A percentile compares a stretch with the other conserved stretches of the same genome.
Conservation (phyloP, 2,329 filamentous ascomycete species). For the Microthyrium microscopicum region DNA sequence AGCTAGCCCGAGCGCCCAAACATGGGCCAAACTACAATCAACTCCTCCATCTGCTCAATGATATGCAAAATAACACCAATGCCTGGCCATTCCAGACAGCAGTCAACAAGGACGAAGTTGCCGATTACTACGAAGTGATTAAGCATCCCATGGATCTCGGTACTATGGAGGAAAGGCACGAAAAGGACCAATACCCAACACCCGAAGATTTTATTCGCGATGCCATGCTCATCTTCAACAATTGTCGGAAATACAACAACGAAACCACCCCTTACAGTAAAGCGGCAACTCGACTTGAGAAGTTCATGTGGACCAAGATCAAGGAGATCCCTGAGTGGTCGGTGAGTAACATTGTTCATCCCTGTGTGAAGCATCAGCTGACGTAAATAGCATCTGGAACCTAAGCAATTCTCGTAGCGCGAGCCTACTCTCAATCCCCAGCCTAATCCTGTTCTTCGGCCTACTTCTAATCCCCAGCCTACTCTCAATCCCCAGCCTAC, state of each 20-base stretch:
- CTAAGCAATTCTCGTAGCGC: not conserved
- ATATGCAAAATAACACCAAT: constrained; percentile 82
- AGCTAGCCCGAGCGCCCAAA: constrained; percentile 81
- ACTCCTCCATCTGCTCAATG: constrained; percentile 79
- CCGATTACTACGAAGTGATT: constrained; percentile 98
- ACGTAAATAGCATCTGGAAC: not conserved
- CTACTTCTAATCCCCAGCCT: not conserved
- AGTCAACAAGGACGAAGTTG: constrained; percentile 87
- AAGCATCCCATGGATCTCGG: constrained; percentile 92
- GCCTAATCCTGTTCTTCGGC: not conserved
- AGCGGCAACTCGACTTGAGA: constrained; percentile 80
- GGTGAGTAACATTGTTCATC: not conserved
- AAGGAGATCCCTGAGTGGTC: constrained; percentile 82
- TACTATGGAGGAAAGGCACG: constrained; percentile 91
- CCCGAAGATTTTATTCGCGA: constrained; percentile 89
- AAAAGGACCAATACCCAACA: constrained; percentile 77
- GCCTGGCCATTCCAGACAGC: constrained; percentile 92
- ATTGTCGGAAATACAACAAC: constrained; percentile 92
- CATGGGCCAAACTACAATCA: constrained; percentile 95
- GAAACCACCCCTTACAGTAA: constrained; percentile 92
- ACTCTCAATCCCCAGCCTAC: constrained; percentile 13
- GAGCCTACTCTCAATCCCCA: not conserved
- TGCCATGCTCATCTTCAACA: constrained; percentile 77
- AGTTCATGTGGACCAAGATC: constrained; percentile 90
- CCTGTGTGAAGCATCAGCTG: not conserved